Percentiles rank a stretch among this genome's conserved stretches.
Evolutionary conservation across 306 rosid genomes (phyloP).

Genomic region (Luffa aegyptiaca): DNA sequence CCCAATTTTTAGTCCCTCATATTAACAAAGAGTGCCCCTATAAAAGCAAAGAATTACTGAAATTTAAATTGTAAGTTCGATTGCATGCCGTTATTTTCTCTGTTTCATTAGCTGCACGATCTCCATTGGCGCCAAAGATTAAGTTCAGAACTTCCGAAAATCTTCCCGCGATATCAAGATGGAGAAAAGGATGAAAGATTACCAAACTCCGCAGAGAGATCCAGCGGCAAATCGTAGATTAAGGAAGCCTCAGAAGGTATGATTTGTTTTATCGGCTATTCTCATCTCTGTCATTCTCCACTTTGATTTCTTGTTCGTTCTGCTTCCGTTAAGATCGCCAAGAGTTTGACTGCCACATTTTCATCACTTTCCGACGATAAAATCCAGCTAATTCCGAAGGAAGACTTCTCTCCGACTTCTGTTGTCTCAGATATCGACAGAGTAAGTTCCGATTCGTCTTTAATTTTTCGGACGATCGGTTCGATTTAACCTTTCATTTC

Average conservation of each 20-base stretch:
- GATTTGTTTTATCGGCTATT: not conserved
- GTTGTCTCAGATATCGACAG: conserved; percentile 6
- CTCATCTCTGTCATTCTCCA: not conserved
- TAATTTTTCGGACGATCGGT: not conserved
- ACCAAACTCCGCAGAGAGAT: not conserved
- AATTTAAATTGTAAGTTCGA: not conserved
- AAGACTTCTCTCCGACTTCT: conserved; percentile 8
- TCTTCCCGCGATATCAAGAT: conserved; percentile 5
- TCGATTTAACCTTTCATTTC: not conserved
- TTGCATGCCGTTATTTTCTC: not conserved
- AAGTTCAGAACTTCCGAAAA: not conserved
- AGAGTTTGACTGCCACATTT: conserved; percentile 14
- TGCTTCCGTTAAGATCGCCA: not conserved
- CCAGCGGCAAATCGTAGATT: not conserved
- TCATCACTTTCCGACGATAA: conserved; percentile 7
- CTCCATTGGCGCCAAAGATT: not conserved
- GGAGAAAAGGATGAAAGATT: not conserved
- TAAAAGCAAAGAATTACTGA: too few species aligned
- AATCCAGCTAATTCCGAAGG: not conserved
- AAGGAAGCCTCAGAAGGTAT: conserved; percentile 14
- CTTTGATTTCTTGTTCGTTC: not conserved
- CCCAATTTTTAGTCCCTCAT: too few species aligned
- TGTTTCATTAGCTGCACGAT: not conserved
- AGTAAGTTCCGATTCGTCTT: not conserved
- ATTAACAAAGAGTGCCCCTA: too few species aligned